Evolutionary conservation across 148 eudicot species (phyloP).

Genomic region (Bassia scoparia): DNA sequence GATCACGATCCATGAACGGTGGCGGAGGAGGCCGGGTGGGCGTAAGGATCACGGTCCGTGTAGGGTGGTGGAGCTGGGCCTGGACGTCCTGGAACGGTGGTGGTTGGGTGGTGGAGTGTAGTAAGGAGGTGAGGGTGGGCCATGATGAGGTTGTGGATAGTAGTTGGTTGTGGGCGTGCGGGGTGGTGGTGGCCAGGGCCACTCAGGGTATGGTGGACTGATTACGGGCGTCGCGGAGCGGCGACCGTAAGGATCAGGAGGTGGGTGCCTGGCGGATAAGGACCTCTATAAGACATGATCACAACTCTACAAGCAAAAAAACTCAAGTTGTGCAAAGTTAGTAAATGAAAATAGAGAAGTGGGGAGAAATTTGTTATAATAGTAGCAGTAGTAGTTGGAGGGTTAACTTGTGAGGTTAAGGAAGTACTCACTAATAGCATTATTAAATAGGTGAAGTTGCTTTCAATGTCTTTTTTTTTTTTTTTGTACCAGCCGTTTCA

Average conservation of each 20-base stretch:
- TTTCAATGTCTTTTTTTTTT: no score
- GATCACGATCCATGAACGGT: background rate
- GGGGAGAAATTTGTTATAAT: background rate
- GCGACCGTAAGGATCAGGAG: slow-evolving; percentile 31
- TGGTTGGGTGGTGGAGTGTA: background rate
- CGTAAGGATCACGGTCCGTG: slow-evolving; percentile 5
- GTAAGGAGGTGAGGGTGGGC: slow-evolving; percentile 32
- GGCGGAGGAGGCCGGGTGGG: background rate
- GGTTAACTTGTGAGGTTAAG: no score
- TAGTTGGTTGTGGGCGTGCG: slow-evolving; percentile 21
- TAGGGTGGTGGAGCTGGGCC: slow-evolving; percentile 5
- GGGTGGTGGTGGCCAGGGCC: slow-evolving; percentile 20
- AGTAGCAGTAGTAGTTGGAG: no score
- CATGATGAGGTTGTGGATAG: background rate
- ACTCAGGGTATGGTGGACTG: slow-evolving; percentile 16
- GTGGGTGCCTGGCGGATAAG: slow-evolving; percentile 28
- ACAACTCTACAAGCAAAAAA: background rate
- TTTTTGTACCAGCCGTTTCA: no score
- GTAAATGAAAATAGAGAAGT: no score
- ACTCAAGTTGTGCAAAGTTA: background rate
- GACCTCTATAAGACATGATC: slow-evolving; percentile 24
- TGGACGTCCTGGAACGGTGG: slow-evolving; percentile 18
- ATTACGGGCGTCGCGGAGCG: slow-evolving; percentile 24
- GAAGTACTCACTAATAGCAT: no score
- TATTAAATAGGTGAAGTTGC: no score